A percentile compares a stretch with the other conserved stretches of the same genome.
phyloP scores from a whole-genome alignment of 805 yeast genomes.

The Clavispora carvajalis region DNA sequence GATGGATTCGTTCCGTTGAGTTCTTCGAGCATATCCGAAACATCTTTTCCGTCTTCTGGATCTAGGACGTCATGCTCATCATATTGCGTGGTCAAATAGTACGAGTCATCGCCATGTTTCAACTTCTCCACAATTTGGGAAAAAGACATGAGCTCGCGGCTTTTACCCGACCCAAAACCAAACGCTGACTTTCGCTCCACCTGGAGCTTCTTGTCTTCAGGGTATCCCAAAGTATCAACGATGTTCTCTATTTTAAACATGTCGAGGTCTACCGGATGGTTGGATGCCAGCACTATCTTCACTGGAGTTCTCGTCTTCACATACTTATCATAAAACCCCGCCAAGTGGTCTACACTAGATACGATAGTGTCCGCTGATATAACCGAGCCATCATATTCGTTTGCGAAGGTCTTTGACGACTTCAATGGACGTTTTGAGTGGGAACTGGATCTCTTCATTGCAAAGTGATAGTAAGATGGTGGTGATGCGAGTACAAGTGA shows the following conservation, averaged over 20 bases:
- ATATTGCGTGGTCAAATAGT: constrained; percentile 70
- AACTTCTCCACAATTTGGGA: constrained; percentile 43
- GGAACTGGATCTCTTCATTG: constrained; percentile 4
- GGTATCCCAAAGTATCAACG: constrained; percentile 30
- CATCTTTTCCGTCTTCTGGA: neutral
- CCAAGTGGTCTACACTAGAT: constrained; percentile 3
- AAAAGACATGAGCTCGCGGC: constrained; percentile 47
- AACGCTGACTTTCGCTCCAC: constrained; percentile 55
- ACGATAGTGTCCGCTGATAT: neutral
- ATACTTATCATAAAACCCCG: constrained; percentile 33
- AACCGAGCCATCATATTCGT: constrained; percentile 9
- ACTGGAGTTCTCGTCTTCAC: constrained; percentile 46
- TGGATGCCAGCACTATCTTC: constrained; percentile 26
- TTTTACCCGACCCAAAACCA: constrained; percentile 66
- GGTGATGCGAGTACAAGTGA: neutral
- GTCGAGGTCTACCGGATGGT: constrained; percentile 23
- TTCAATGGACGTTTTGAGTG: neutral
- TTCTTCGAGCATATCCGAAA: neutral
- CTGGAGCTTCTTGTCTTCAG: constrained; percentile 31
- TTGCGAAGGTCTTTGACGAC: neutral
- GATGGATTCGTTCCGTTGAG: no score
- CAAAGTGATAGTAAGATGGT: neutral
- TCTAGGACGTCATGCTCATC: constrained; percentile 35
- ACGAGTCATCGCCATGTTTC: constrained; percentile 36
- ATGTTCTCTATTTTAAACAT: constrained; percentile 29